Conservation (phyloP, 768 basidiomycete genomes). For the Butyriboletus loyo region DNA sequence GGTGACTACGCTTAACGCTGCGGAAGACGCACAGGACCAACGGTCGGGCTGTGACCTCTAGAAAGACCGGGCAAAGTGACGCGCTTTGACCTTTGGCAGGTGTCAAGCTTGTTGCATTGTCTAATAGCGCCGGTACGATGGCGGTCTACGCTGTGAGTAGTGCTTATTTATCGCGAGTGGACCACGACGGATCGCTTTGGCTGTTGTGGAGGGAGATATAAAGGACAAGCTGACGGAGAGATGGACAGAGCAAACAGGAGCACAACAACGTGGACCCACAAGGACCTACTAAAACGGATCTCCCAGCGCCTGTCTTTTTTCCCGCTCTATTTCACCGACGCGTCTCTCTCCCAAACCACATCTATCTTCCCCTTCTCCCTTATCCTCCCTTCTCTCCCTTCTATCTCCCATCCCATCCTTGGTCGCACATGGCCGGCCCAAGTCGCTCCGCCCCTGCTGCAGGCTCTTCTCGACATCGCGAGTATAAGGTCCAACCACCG, state of each 20-base stretch:
- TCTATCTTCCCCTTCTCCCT: conserved; percentile 14
- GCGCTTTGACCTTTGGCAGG: conserved; percentile 18
- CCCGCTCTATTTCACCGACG: conserved; percentile 25
- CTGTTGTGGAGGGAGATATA: conserved; percentile 11
- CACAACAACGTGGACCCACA: conserved; percentile 37
- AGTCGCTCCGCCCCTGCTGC: conserved; percentile 1
- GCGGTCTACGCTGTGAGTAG: conserved; percentile 17
- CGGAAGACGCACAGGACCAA: neutral
- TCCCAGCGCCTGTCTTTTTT: conserved; percentile 21
- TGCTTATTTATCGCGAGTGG: neutral
- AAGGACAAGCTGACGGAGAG: conserved; percentile 4
- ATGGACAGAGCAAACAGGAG: conserved; percentile 25
- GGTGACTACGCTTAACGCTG: neutral
- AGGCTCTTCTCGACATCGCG: conserved; percentile 5
- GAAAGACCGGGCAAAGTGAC: neutral
- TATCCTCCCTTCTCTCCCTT: conserved; percentile 1
- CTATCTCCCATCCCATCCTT: conserved; percentile 3
- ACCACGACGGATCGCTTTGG: conserved; percentile 5
- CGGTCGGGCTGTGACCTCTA: neutral
- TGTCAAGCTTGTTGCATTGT: conserved; percentile 6
- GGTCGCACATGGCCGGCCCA: conserved; percentile 23
- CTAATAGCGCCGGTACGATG: conserved; percentile 3
- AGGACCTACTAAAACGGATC: conserved; percentile 33
- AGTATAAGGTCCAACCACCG: conserved; percentile 39
- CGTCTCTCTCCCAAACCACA: conserved; percentile 21